Conservation (phyloP, 1,284 basidiomycete genomes). For the Kwoniella shivajii region DNA sequence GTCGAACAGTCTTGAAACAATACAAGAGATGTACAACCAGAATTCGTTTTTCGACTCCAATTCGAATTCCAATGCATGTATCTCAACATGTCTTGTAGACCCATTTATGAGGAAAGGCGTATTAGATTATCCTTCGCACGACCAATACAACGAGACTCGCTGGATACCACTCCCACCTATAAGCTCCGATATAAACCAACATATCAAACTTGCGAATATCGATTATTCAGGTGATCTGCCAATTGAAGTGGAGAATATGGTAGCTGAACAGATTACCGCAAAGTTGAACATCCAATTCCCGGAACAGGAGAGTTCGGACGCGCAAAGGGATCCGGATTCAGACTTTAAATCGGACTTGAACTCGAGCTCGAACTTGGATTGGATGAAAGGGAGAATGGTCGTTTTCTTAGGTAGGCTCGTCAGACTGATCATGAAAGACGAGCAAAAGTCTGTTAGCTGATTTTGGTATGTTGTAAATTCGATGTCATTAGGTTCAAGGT, state of each 20-base stretch:
- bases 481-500: background rate
- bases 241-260: background rate
- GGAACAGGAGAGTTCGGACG: background rate
- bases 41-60: background rate
- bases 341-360: no score
- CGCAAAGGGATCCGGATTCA: no score
- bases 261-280: background rate
- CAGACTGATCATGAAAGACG: no score
- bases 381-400: slow-evolving; percentile 3
- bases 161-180: background rate
- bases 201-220: background rate
- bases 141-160: background rate
- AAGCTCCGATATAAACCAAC: background rate
- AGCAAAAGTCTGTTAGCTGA: no score
- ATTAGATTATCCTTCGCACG: background rate
- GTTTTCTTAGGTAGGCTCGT: background rate
- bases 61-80: background rate
- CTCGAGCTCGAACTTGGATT: no score
- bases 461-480: background rate
- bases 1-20: background rate
- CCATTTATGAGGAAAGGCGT: background rate
- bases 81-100: background rate
- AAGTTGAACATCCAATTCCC: background rate
- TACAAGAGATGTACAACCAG: background rate
- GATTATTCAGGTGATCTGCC: background rate